Conservation (phyloP, 768 basidiomycete genomes). For the Pisolithus marmoratus region DNA sequence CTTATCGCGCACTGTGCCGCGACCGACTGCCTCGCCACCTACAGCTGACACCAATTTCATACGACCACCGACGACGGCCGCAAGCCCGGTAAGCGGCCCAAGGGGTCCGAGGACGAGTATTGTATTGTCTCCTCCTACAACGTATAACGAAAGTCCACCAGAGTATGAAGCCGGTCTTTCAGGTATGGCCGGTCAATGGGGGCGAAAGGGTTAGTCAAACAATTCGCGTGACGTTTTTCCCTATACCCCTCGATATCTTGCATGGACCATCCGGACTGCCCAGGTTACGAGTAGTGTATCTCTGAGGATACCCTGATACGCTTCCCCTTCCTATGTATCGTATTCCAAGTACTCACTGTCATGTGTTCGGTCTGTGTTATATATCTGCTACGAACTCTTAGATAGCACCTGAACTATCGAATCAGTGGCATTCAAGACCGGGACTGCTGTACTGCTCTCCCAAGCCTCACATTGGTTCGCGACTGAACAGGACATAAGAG, state of each 20-base stretch:
- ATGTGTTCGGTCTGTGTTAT: background rate
- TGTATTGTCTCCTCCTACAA: conserved; percentile 19
- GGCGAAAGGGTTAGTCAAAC: conserved; percentile 28
- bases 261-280: conserved; percentile 12
- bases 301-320: conserved; percentile 14
- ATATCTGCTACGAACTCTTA: conserved; percentile 1
- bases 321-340: background rate
- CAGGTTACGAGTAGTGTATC: conserved; percentile 8
- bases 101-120: conserved; percentile 28
- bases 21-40: conserved; percentile 33
- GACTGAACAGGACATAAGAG: too few species aligned
- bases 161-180: conserved; percentile 54
- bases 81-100: conserved; percentile 42
- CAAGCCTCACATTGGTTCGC: too few species aligned
- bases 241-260: background rate
- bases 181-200: conserved; percentile 49
- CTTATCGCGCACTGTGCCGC: conserved; percentile 15
- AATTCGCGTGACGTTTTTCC: background rate
- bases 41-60: conserved; percentile 35
- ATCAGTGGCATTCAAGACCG: too few species aligned
- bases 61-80: conserved; percentile 14
- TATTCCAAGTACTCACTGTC: background rate
- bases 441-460: too few species aligned
- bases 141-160: conserved; percentile 55
- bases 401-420: too few species aligned